phyloP scores from a whole-genome alignment of 2,329 filamentous ascomycete species.

The Aspergillus flavus region DNA sequence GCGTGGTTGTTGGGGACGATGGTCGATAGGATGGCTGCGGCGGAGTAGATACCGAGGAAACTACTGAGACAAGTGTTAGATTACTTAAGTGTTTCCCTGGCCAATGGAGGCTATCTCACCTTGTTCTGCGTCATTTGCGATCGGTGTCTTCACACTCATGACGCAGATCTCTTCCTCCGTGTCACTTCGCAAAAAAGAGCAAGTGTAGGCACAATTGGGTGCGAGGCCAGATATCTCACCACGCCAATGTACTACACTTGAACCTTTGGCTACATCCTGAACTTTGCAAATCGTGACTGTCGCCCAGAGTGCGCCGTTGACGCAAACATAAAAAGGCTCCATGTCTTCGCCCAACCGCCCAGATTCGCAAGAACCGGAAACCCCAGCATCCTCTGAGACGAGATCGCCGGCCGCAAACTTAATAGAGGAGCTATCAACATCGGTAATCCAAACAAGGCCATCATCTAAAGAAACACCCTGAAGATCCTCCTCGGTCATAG shows the following conservation, averaged over 20 bases:
- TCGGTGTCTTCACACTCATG: conserved; percentile 64
- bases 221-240: conserved; percentile 68
- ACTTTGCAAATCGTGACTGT: conserved; percentile 58
- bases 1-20: conserved; percentile 65
- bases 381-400: conserved; percentile 35
- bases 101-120: conserved; percentile 40
- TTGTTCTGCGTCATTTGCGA: conserved; percentile 61
- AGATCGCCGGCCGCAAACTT: conserved; percentile 51
- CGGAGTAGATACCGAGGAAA: conserved; percentile 49
- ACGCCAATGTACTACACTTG: conserved; percentile 54
- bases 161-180: conserved; percentile 61
- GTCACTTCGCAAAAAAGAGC: conserved; percentile 62
- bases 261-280: conserved; percentile 47
- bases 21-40: conserved; percentile 63
- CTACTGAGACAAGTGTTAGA: conserved; percentile 20
- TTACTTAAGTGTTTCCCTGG: not conserved
- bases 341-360: conserved; percentile 35
- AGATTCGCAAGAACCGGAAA: conserved; percentile 32
- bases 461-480: conserved; percentile 45
- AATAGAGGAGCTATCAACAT: conserved; percentile 50
- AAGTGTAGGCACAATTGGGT: conserved; percentile 65
- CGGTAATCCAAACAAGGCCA: conserved; percentile 51
- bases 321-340: conserved; percentile 66
- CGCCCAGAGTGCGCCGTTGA: conserved; percentile 68
- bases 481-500: conserved; percentile 46